Base-by-base conservation (phyloP, 2,329 filamentous ascomycete genomes). In the Epichloe brachyelytri region DNA sequence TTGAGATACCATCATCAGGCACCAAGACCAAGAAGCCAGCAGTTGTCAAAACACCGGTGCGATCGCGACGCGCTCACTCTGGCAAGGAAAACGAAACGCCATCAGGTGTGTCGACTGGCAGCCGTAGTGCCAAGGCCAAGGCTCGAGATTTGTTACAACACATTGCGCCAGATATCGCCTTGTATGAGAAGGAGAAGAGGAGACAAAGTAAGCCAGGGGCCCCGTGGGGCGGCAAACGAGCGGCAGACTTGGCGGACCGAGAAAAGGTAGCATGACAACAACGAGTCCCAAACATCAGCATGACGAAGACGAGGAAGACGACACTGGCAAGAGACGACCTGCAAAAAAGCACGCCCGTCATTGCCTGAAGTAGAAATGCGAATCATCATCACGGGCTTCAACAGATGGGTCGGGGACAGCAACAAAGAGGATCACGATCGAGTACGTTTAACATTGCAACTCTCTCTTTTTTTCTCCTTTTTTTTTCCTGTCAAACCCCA, bases 161-260 rank as follows among this genome's bases (percentile, higher is more conserved):
- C 37, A 73, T 91, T 52, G 89, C 87, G 1, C 79, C 84, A 0
- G 93, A 98, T 62, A 89, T 97, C 61, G 85, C 84, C 2, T 72
- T 94, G 34, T 98, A 93, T 61, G 86, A 97, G 62, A 95, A 93
- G 63, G 93, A 98, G 69, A 88, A 80, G 72, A 96, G 95, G 70
- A 82, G 93, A 19, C 67, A 70, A 6, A 62, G 63, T 54, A 80
- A 76, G 56, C 68, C 71, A 47, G 72, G 63, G 3, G 66, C 68
- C 2, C 72, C 75, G 0, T 84, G 79, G 74, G 80, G 81, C 22
- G 80, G 80, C 20, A 83, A 81, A 60, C 72, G 79, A 47, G 80
- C 80, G 1, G 75, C 79, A 2, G 77, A 82, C 50, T 66, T 72
- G 52, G 71, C 78, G 17, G 80, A 84, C 51, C 77, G 74, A 59